Evolutionary conservation across 345 rosid species (phyloP).

Genomic region (Viola odorata): DNA sequence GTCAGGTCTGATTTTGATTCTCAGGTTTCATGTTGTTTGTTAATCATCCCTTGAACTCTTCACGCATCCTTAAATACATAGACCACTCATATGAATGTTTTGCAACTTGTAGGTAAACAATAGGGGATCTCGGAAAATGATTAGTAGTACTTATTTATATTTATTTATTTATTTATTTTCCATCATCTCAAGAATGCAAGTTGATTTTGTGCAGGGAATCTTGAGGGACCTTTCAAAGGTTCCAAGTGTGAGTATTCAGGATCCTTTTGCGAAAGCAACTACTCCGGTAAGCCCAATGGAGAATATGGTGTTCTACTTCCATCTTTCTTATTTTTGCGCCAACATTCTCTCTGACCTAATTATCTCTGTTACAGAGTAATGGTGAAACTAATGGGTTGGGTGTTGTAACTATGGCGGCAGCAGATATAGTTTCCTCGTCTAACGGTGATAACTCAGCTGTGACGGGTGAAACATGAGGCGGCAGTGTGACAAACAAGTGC

Average conservation of each 20-base stretch:
- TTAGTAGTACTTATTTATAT: no score
- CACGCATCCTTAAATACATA: not conserved
- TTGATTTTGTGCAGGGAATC: conserved; percentile 31
- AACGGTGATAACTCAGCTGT: conserved; percentile 24
- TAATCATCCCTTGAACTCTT: not conserved
- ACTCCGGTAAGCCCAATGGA: conserved; percentile 20
- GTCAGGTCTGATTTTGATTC: not conserved
- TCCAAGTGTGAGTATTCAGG: conserved; percentile 12
- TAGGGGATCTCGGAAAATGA: not conserved
- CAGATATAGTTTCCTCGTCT: conserved; percentile 16
- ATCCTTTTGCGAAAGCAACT: conserved; percentile 23
- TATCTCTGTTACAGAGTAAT: conserved; percentile 9
- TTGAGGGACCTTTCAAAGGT: conserved; percentile 32
- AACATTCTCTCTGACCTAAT: not conserved
- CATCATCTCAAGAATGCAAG: not conserved
- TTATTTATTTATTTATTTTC: not conserved
- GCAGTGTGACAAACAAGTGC: not conserved
- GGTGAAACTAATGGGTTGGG: conserved; percentile 18
- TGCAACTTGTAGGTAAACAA: not conserved
- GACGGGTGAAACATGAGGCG: conserved; percentile 17
- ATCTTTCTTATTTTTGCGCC: no score
- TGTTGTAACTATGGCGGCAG: conserved; percentile 8
- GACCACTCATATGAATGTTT: not conserved
- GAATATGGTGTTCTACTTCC: not conserved
- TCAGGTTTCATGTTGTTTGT: not conserved